These are phyloP conservation scores for Rutstroemia sp. DNA, from an alignment of 2,329 filamentous ascomycete genomes.

Conservation along the genomic window DNA sequence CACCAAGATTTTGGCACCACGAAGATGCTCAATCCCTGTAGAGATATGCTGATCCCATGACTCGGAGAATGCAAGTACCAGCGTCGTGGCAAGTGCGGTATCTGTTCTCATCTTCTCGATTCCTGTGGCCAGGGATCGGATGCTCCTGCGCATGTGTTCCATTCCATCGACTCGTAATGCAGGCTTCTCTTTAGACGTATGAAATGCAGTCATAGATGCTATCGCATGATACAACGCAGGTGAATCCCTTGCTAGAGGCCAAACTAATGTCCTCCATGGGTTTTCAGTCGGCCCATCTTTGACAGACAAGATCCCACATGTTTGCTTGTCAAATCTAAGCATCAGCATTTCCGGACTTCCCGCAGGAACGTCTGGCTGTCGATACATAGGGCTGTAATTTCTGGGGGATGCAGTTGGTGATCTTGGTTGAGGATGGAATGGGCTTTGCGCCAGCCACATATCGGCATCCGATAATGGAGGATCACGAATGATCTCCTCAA, in stretches of 20 bases:
- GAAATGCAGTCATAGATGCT: conserved; percentile 62
- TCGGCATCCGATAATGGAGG: conserved; percentile 20
- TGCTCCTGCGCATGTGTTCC: conserved; percentile 60
- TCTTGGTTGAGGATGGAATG: conserved; percentile 19
- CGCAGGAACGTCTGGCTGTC: conserved; percentile 40
- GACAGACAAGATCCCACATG: conserved; percentile 63
- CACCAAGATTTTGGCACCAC: conserved; percentile 58
- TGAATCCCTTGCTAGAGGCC: conserved; percentile 57
- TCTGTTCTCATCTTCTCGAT: conserved; percentile 58
- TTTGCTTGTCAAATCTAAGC: conserved; percentile 55
- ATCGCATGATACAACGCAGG: conserved; percentile 62
- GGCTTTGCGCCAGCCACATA: conserved; percentile 22
- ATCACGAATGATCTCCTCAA: conserved; percentile 48
- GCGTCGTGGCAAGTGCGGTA: conserved; percentile 60
- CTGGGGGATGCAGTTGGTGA: conserved; percentile 16
- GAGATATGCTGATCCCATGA: conserved; percentile 64
- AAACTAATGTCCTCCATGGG: conserved; percentile 64
- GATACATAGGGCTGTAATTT: conserved; percentile 31
- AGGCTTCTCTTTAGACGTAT: conserved; percentile 51
- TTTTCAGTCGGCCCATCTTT: conserved; percentile 64
- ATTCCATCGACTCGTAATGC: conserved; percentile 54
- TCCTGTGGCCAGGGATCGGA: conserved; percentile 49
- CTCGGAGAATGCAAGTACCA: conserved; percentile 62
- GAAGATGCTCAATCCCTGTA: conserved; percentile 62
- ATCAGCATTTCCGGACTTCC: conserved; percentile 55